These are phyloP conservation scores for Chlorella sp. DNA, from an alignment of 139 green algal genomes.

Conservation along the genomic window DNA sequence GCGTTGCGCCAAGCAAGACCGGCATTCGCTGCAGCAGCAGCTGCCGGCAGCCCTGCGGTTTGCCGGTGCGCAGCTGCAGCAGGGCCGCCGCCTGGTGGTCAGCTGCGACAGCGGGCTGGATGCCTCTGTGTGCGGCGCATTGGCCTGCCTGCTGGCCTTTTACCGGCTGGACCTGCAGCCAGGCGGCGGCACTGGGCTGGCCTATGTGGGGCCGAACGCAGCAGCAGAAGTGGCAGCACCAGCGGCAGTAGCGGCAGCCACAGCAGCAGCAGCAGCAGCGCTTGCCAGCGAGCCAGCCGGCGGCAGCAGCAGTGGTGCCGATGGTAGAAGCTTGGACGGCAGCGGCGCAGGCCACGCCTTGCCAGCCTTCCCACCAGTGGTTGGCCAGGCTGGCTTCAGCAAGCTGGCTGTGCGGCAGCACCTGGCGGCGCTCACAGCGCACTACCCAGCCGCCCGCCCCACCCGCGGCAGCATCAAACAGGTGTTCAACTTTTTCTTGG, in stretches of 20 bases:
- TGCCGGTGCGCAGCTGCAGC: neutral
- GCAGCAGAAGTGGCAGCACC: neutral
- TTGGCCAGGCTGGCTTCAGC: slow-evolving; percentile 27
- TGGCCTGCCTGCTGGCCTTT: slow-evolving; percentile 70
- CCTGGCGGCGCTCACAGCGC: slow-evolving; percentile 57
- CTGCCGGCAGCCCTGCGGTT: neutral
- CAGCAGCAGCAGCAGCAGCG: neutral
- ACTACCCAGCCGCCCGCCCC: slow-evolving; percentile 62
- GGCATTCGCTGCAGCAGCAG: slow-evolving; percentile 12
- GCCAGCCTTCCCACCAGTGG: neutral
- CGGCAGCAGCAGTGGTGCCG: neutral
- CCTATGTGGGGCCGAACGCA: neutral
- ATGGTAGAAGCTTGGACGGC: neutral
- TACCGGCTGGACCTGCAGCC: slow-evolving; percentile 31
- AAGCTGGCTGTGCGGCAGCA: slow-evolving; percentile 67
- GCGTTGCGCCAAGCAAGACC: slow-evolving; percentile 13
- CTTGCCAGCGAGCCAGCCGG: too few species aligned
- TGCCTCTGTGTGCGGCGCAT: slow-evolving; percentile 58
- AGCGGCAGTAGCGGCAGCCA: neutral
- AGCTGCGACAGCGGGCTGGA: slow-evolving; percentile 46
- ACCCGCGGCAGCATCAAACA: slow-evolving; percentile 72
- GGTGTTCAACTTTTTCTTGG: slow-evolving; percentile 80
- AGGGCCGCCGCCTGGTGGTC: slow-evolving; percentile 10
- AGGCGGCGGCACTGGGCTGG: neutral
- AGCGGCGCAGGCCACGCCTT: neutral